A percentile compares a stretch with the other conserved stretches of the same genome.
Conservation (phyloP, 495 filamentous ascomycete genomes). For the Penicillium longicatenatum region DNA sequence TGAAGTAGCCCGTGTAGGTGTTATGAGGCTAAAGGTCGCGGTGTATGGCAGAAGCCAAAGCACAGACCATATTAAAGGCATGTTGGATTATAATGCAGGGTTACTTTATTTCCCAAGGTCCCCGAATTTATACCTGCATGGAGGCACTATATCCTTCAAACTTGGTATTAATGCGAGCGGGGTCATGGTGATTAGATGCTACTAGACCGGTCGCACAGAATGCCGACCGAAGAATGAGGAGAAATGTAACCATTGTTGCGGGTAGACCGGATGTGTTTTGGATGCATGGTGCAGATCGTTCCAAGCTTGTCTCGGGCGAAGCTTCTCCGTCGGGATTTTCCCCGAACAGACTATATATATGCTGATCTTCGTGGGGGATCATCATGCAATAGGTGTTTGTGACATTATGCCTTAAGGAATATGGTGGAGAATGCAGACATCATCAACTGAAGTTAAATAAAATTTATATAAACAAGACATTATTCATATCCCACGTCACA, state of each 20-base stretch:
- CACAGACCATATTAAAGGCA: background rate
- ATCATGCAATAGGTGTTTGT: background rate
- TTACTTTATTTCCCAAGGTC: too few species aligned
- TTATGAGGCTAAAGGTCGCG: background rate
- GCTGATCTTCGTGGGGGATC: background rate
- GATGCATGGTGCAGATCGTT: background rate
- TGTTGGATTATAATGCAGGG: background rate
- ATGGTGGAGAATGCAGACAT: too few species aligned
- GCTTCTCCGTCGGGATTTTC: slow-evolving; percentile 11
- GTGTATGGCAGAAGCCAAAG: slow-evolving; percentile 1
- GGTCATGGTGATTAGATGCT: background rate
- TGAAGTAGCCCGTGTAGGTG: background rate
- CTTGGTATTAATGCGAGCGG: background rate
- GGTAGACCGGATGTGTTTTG: slow-evolving; percentile 5
- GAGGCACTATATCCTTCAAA: background rate
- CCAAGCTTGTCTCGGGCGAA: background rate
- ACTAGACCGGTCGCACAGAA: background rate
- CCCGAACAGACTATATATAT: slow-evolving; percentile 6
- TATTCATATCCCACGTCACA: background rate
- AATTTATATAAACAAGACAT: too few species aligned
- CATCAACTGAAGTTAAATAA: too few species aligned
- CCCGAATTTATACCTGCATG: background rate
- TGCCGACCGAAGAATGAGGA: slow-evolving; percentile 14
- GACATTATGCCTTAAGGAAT: background rate
- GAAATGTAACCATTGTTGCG: slow-evolving; percentile 19